Evolutionary conservation across 2,329 filamentous ascomycete species (phyloP).

Genomic region (Periconia sp.): DNA sequence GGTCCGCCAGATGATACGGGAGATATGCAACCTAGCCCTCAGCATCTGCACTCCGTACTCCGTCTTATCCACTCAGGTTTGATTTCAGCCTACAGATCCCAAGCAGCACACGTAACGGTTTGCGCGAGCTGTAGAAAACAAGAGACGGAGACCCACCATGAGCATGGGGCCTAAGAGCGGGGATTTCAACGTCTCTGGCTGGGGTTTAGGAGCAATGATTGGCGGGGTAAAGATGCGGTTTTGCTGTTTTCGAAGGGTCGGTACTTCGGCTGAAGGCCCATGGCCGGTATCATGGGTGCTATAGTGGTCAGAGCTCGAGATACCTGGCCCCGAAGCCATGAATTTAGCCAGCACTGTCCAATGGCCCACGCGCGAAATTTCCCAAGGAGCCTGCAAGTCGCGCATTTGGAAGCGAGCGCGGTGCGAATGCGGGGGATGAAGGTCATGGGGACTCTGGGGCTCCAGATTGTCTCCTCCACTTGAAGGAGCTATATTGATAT

Average conservation of each 20-base stretch:
- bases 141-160: background rate
- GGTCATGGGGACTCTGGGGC: conserved; percentile 2
- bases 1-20: background rate
- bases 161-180: no score
- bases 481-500: background rate
- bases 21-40: background rate
- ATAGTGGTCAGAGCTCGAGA: conserved; percentile 3
- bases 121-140: background rate
- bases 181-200: background rate
- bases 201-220: background rate
- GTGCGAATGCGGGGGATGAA: conserved; percentile 1
- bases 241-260: background rate
- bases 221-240: background rate
- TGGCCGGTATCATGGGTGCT: background rate
- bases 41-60: background rate
- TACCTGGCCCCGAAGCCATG: background rate
- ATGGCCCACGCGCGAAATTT: conserved; percentile 1
- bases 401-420: background rate
- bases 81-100: conserved; percentile 1
- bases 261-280: background rate
- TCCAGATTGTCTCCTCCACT: background rate
- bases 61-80: background rate
- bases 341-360: conserved; percentile 1
- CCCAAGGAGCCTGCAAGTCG: background rate
- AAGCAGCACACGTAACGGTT: background rate